Conservation (phyloP, 1,284 basidiomycete genomes). For the Trichosporon ovoides region DNA sequence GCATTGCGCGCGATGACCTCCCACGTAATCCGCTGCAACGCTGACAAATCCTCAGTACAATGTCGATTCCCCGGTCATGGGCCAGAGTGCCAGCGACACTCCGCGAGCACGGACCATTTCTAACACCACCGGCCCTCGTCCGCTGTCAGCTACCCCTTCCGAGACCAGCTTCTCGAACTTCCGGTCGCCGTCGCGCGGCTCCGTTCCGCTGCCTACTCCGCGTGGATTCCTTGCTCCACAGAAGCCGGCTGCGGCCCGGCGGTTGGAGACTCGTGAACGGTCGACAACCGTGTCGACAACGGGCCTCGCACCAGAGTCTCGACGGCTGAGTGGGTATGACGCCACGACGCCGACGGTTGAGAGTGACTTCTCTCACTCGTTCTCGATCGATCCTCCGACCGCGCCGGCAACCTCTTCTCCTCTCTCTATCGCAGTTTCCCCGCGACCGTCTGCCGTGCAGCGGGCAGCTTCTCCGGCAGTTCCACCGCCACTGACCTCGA, state of each 20-base stretch:
- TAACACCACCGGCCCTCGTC: constrained; percentile 15
- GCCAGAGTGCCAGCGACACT: constrained; percentile 10
- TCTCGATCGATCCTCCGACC: not conserved
- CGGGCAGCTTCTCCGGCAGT: not conserved
- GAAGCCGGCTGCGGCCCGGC: constrained; percentile 37
- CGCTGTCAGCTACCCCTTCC: constrained; percentile 16
- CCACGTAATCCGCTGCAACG: not conserved
- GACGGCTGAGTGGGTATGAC: not conserved
- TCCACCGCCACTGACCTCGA: not conserved
- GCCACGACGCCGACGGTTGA: not conserved
- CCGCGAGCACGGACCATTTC: constrained; percentile 8
- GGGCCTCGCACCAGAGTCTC: constrained; percentile 7
- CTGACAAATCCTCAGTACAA: constrained; percentile 11
- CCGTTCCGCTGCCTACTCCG: constrained; percentile 35
- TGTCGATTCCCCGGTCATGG: not conserved
- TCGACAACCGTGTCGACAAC: constrained; percentile 17
- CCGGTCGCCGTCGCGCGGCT: constrained; percentile 26
- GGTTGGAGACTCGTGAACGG: constrained; percentile 31
- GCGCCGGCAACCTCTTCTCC: not conserved
- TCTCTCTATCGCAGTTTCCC: not conserved
- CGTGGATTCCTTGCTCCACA: constrained; percentile 39
- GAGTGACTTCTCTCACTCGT: constrained; percentile 5
- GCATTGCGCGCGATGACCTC: too few species aligned
- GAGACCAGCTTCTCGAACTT: constrained; percentile 14
- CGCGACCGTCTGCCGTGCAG: not conserved